Percentiles rank a stretch among this genome's conserved stretches.
These are phyloP conservation scores for Fusarium sp. DNA, from an alignment of 2,329 filamentous ascomycete genomes.

Conservation along the genomic window DNA sequence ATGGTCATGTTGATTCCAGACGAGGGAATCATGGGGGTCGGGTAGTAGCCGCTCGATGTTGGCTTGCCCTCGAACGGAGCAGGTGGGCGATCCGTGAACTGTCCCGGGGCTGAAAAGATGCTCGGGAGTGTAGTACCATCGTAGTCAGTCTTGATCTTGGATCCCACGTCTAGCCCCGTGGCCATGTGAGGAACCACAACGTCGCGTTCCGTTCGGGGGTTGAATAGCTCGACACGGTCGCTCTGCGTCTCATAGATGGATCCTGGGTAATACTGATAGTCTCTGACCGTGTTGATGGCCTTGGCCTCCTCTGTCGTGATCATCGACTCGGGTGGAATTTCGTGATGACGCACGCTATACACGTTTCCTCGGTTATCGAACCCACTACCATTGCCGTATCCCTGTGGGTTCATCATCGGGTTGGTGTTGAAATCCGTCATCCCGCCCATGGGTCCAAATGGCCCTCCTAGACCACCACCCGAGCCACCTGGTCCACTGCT, in stretches of 20 bases:
- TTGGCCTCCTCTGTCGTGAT: slow-evolving; percentile 62
- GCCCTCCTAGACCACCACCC: slow-evolving; percentile 66
- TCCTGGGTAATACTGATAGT: slow-evolving; percentile 63
- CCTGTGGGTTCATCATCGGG: slow-evolving; percentile 49
- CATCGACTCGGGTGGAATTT: slow-evolving; percentile 59
- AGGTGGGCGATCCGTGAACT: slow-evolving; percentile 50
- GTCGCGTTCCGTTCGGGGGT: slow-evolving; percentile 50
- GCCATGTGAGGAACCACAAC: slow-evolving; percentile 47
- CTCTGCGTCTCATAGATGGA: slow-evolving; percentile 58
- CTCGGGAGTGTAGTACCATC: slow-evolving; percentile 56
- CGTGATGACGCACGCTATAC: slow-evolving; percentile 58
- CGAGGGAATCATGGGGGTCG: slow-evolving; percentile 58
- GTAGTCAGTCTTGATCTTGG: slow-evolving; percentile 60
- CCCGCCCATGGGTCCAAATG: slow-evolving; percentile 43
- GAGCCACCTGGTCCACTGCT: slow-evolving; percentile 73
- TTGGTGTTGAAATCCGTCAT: slow-evolving; percentile 44
- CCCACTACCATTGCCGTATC: slow-evolving; percentile 36
- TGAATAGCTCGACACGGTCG: slow-evolving; percentile 61
- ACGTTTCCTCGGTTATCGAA: slow-evolving; percentile 46
- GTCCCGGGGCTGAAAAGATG: slow-evolving; percentile 54
- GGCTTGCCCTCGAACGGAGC: slow-evolving; percentile 63
- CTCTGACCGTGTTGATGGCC: slow-evolving; percentile 57
- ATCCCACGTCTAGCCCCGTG: slow-evolving; percentile 43
- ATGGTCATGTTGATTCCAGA: slow-evolving; percentile 57
- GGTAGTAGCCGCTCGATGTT: slow-evolving; percentile 62